Conservation (phyloP, 805 yeast genomes). For the Sugiyamaella valdiviana region DNA sequence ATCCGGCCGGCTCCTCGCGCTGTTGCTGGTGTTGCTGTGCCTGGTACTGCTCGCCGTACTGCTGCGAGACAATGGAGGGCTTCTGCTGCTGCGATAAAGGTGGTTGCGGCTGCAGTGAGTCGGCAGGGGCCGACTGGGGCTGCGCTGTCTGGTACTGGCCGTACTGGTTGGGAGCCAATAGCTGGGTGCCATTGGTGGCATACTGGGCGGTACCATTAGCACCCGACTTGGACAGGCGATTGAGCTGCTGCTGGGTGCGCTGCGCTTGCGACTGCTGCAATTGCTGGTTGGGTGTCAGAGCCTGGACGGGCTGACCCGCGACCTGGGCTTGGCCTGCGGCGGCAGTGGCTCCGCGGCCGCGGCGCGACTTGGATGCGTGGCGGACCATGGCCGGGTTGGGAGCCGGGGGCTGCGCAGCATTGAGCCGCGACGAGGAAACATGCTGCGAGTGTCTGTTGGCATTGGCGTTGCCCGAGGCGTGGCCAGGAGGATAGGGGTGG, state of each 20-base stretch:
- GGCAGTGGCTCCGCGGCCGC: slow-evolving; percentile 22
- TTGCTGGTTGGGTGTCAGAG: neutral
- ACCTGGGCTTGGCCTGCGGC: slow-evolving; percentile 18
- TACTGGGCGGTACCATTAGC: slow-evolving; percentile 13
- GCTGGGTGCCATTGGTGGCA: slow-evolving; percentile 17
- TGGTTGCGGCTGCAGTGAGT: slow-evolving; percentile 9
- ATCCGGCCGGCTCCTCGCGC: slow-evolving; percentile 25
- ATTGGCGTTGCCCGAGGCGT: slow-evolving; percentile 4
- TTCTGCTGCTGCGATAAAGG: slow-evolving; percentile 16
- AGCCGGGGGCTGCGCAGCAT: slow-evolving; percentile 37
- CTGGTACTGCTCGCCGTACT: slow-evolving; percentile 8
- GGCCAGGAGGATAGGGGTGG: slow-evolving; percentile 75
- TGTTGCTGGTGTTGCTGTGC: slow-evolving; percentile 8
- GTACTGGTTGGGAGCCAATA: slow-evolving; percentile 15
- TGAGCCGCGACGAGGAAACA: slow-evolving; percentile 33
- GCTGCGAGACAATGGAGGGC: slow-evolving; percentile 16
- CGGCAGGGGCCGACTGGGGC: slow-evolving; percentile 16
- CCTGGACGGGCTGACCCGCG: slow-evolving; percentile 9
- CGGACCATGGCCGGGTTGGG: slow-evolving; percentile 32
- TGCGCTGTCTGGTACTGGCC: slow-evolving; percentile 14
- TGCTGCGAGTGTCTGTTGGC: slow-evolving; percentile 25
- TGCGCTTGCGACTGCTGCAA: slow-evolving; percentile 1
- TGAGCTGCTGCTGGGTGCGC: neutral
- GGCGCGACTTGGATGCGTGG: slow-evolving; percentile 30
- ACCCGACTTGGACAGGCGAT: slow-evolving; percentile 1